These are phyloP conservation scores for Phaeosphaeriaceae sp. DNA, from an alignment of 2,329 filamentous ascomycete genomes.

Conservation along the genomic window DNA sequence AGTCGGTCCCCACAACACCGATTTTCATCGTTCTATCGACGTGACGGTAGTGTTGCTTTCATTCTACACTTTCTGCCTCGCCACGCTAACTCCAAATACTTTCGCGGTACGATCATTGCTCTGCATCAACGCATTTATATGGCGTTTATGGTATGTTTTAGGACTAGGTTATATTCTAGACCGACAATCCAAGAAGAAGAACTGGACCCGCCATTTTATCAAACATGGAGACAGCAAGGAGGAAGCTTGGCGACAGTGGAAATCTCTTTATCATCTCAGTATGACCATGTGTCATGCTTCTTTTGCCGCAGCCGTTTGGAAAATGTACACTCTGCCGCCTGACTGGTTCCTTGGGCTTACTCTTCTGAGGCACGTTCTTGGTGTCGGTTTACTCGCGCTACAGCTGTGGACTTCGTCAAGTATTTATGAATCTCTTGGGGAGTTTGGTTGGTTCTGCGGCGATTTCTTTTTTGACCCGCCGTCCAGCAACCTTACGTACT, in stretches of 20 bases:
- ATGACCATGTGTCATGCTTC: slow-evolving; percentile 88
- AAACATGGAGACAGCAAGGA: slow-evolving; percentile 91
- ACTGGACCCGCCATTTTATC: slow-evolving; percentile 96
- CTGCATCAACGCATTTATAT: slow-evolving; percentile 76
- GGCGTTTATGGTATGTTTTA: slow-evolving; percentile 90
- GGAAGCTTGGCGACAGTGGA: slow-evolving; percentile 98
- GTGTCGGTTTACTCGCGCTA: slow-evolving; percentile 77
- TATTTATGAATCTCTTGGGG: slow-evolving; percentile 93
- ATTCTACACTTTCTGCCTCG: slow-evolving; percentile 74
- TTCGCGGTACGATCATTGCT: slow-evolving; percentile 78
- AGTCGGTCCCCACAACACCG: slow-evolving; percentile 81
- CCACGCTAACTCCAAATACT: slow-evolving; percentile 78
- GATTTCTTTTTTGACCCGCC: slow-evolving; percentile 97
- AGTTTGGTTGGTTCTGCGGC: slow-evolving; percentile 99
- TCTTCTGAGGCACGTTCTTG: slow-evolving; percentile 85
- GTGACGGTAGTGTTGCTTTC: slow-evolving; percentile 78
- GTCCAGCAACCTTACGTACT: slow-evolving; percentile 84
- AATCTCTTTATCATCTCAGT: slow-evolving; percentile 91
- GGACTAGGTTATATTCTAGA: slow-evolving; percentile 87
- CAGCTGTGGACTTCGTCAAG: slow-evolving; percentile 93
- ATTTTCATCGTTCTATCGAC: slow-evolving; percentile 87
- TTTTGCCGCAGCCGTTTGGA: slow-evolving; percentile 91
- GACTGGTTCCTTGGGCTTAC: slow-evolving; percentile 89
- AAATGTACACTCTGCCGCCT: slow-evolving; percentile 87
- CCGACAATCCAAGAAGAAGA: slow-evolving; percentile 85